Evolutionary conservation across 441 rosid genomes (phyloP), one percentile per base, ranked within the genome.

Genomic region (Gossypium schwendimanii): DNA sequence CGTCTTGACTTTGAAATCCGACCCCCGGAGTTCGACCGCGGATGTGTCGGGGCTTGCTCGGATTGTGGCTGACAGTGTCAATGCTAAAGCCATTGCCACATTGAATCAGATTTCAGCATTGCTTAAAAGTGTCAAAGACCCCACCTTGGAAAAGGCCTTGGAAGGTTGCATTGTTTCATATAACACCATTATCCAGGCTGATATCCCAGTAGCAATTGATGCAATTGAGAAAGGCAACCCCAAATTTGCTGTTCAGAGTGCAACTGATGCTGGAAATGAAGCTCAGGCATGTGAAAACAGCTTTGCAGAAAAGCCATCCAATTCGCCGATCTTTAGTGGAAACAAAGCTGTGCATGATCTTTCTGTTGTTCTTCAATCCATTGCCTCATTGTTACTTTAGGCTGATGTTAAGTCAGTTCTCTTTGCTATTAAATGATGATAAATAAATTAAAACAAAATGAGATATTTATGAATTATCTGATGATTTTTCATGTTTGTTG

Each of bases 321-420:
- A 62, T 24, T 73, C 82, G 2, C 62, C 78, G 0, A 0, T 76
- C 9, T 28, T 45, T 1, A 44, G 20, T 44, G 6, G 7, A 4
- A 75, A 77, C 58, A 50, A 74, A 36, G 28, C 49, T 12, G 76
- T 75, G 71, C 33, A 79, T 49, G 77, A 81, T 39, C 54, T 72
- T 7, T 36, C 50, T 24, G 10, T 11, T 23, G 63, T 77, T 14
- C 49, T 67, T 47, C 1, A 17, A 17, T 67, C 73, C 50, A 77
- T 77, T 66, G 73, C 74, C 12, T 39, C 45, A 10, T 28, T 18
- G 3, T 57, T 76, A 28, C 59, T 53, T 5, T 70, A 70, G 65
- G 44, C 20, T 23, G 31, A 23, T 57, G 39, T 33, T 33, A 33
- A 33, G 39, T 31, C 36, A 31, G 36, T 33, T 33, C 39, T 33